Base-by-base conservation (phyloP, 192 early-diverging fungal genomes). In the Mortierella hygrophila region DNA sequence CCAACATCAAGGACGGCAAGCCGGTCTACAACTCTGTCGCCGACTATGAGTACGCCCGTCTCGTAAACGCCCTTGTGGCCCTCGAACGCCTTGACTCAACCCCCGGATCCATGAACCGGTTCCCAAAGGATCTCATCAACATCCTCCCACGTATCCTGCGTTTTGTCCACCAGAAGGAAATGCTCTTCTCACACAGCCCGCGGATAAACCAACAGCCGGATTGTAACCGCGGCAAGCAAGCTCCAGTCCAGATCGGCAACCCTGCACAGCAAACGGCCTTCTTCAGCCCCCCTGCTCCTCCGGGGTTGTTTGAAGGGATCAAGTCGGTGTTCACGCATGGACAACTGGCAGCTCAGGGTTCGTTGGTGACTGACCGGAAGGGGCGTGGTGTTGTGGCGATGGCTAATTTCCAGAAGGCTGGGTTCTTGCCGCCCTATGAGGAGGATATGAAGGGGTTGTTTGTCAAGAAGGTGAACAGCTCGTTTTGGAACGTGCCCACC, bases 331-430 rank as follows among this genome's bases (percentile, higher is more conserved):
- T 84, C 32, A 79, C 82, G 1, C 77, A 79, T 52, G 32, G 35
- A 0, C 21, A 55, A 42, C 4, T 84, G 68, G 54, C 60, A 65
- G 26, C 49, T 10, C 77, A 77, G 23, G 7, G 38, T 6, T 84
- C 82, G 10, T 10, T 78, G 13, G 54, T 84, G 23, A 75, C 75
- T 18, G 20, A 75, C 13, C 40, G 49, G 7, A 21, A 65, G 23
- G 21, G 8, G 16, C 77, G 74, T 18, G 68, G 8, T 2, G n/a
- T 84, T 6, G 21, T 84, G 21, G 26, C 73, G 6, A 3, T 84
- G 26, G 35, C 79, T 15, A 79, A 84, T 42, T 75, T 78, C 44
- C 46, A 78, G 8, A 73, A 79, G 20, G 82, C 82, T 26, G 82
- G 82, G 6, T 84, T 84, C 40, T 70, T 79, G 54, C 82, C 82